phyloP scores from a whole-genome alignment of 2,329 filamentous ascomycete genomes.

The Stemphylium lycopersici region DNA sequence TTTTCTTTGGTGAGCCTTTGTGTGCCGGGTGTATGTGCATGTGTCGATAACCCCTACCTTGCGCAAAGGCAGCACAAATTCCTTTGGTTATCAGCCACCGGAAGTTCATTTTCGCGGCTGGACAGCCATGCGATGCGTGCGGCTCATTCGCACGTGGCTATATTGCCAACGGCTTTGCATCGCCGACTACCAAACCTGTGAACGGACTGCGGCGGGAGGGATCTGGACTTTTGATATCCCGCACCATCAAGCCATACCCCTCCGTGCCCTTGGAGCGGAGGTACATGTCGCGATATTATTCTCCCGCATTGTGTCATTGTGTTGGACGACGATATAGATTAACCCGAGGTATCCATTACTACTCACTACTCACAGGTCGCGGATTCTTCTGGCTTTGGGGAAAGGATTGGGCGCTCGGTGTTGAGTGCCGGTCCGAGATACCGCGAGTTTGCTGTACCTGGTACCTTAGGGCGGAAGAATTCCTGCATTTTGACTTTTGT shows the following conservation, averaged over 20 bases:
- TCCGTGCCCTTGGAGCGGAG: neutral
- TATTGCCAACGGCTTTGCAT: neutral
- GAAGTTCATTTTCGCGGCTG: conserved; percentile 2
- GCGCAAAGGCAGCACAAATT: neutral
- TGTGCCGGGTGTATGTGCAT: too few relatives aligned
- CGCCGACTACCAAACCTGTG: neutral
- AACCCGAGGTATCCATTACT: conserved; percentile 12
- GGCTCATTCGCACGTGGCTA: conserved; percentile 1
- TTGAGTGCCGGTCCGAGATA: conserved; percentile 11
- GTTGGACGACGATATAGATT: conserved; percentile 10
- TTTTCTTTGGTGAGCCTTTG: too few relatives aligned
- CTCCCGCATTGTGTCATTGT: conserved; percentile 2
- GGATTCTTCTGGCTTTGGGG: conserved; percentile 5
- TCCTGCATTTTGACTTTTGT: neutral
- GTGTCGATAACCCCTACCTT: neutral
- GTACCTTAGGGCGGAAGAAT: neutral
- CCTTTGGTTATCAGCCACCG: conserved; percentile 1
- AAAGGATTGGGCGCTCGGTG: neutral
- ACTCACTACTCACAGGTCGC: neutral
- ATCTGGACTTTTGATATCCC: too few relatives aligned
- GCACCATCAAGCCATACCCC: neutral
- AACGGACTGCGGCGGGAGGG: neutral
- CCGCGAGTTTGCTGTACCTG: conserved; percentile 1
- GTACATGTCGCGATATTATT: conserved; percentile 13
- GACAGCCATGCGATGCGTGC: neutral